Base-by-base conservation (phyloP, 768 basidiomycete species). In the Saitozyma sp. region DNA sequence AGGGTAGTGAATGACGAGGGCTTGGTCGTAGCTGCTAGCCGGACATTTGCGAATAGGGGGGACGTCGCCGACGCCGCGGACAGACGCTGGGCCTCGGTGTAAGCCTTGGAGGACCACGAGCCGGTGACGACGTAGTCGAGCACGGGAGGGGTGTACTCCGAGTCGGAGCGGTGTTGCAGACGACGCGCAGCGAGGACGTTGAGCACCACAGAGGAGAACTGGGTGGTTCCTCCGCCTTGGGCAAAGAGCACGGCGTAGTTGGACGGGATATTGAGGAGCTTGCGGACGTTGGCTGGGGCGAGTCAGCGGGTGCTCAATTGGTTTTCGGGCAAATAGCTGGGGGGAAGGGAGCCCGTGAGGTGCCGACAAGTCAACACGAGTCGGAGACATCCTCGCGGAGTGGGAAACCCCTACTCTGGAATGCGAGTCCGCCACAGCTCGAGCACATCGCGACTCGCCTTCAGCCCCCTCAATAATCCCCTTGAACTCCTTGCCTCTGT, bases 91-190 rank as follows among this genome's bases (percentile, higher is more conserved):
- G 90, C 94, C 82, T 98, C 95, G 42, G 89, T 86, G 54, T 84
- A 82, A 0, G 93, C 94, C 72, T 89, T 90, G 69, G 86, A 86
- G 74, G 90, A 90, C 94, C 95, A 98, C 20, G 87, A 87, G 10
- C 96, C 96, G 3, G 92, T 96, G 61, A 98, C 81, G 69, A 91
- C 84, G 80, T 98, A 99, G 83, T 97, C 92, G 80, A 92, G 56
- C 5, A 65, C 58, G 5, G 74, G 78, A 84, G 78, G 60, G 86
- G 46, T 62, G 67, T 71, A 76, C 11, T 62, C 54, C 10, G 63
- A 57, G 9, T 62, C 59, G 43, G 55, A 82, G 7, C 90, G 88
- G 75, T 88, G 82, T 41, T 89, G 84, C 57, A 92, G 82, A n/a
- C 85, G 85, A 79, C 94, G 88, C 40, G 89, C 84, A 14, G 93